Evolutionary conservation across 352 stramenopile species (phyloP).

Genomic region (Phytopythium helicoides): DNA sequence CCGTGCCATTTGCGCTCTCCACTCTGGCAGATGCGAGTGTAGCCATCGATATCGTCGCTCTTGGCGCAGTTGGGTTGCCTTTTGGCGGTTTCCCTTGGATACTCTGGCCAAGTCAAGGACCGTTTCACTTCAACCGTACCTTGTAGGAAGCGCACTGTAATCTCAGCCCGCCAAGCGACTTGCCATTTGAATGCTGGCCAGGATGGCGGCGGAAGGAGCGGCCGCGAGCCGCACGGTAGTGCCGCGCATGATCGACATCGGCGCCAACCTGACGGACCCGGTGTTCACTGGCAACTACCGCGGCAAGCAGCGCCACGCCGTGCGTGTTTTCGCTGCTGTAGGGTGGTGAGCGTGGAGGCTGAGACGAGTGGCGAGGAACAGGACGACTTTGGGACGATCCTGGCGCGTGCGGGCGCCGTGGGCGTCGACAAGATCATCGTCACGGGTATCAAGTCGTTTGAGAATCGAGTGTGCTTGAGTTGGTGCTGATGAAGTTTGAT

Average conservation of each 20-base stretch:
- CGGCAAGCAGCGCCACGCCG: constrained; percentile 86
- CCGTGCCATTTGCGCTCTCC: constrained; percentile 31
- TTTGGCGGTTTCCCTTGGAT: constrained; percentile 5
- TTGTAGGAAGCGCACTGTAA: background rate
- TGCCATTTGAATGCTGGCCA: background rate
- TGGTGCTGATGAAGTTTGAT: background rate
- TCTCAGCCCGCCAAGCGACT: too few species aligned
- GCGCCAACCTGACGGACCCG: constrained; percentile 92
- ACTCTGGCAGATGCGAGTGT: background rate
- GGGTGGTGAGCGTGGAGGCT: background rate
- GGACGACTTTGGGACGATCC: constrained; percentile 39
- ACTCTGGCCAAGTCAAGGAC: too few species aligned
- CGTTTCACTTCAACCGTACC: constrained; percentile 14
- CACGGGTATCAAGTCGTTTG: constrained; percentile 62
- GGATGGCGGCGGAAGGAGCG: constrained; percentile 10
- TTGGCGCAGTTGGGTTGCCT: too few species aligned
- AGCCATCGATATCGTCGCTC: too few species aligned
- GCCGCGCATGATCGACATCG: constrained; percentile 88
- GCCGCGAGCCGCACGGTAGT: background rate
- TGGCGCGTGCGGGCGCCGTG: constrained; percentile 77
- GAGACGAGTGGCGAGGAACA: background rate
- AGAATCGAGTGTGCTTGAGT: background rate
- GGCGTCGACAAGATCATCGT: constrained; percentile 93
- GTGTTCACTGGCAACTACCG: constrained; percentile 91
- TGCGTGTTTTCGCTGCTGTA: constrained; percentile 16